Conservation (phyloP, 2,329 filamentous ascomycete genomes). For the Claviceps maximensis region DNA sequence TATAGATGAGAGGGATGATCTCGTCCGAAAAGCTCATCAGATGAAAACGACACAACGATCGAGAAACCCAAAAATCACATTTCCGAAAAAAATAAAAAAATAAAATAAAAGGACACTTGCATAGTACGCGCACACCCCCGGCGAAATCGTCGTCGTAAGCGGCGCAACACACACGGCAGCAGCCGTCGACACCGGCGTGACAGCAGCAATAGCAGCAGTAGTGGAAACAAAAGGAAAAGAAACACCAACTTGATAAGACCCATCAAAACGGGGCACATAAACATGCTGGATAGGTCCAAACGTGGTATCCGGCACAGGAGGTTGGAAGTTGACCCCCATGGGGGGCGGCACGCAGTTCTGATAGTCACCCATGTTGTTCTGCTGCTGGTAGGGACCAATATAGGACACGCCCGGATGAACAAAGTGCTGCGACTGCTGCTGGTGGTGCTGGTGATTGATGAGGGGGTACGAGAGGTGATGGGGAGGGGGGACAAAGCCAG, state of each 20-base stretch:
- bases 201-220: conserved; percentile 8
- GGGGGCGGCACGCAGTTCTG: conserved; percentile 28
- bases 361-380: conserved; percentile 26
- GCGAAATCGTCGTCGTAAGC: conserved; percentile 18
- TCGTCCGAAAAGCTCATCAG: neutral
- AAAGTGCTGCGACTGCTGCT: conserved; percentile 7
- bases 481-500: neutral
- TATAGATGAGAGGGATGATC: neutral
- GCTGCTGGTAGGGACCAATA: conserved; percentile 1
- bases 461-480: conserved; percentile 3
- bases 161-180: conserved; percentile 9
- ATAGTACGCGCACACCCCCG: conserved; percentile 23
- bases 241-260: conserved; percentile 20
- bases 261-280: conserved; percentile 42
- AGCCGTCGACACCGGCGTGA: neutral
- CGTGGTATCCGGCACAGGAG: conserved; percentile 44
- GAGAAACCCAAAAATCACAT: too few species aligned
- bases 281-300: conserved; percentile 41
- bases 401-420: neutral
- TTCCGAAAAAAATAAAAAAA: neutral
- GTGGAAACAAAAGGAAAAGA: conserved; percentile 12
- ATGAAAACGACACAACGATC: neutral
- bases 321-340: conserved; percentile 39
- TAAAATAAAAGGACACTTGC: conserved; percentile 20
- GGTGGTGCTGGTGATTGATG: conserved; percentile 6